These are phyloP conservation scores for Penicillium sp. DNA, from an alignment of 2,329 filamentous ascomycete species.

Conservation along the genomic window DNA sequence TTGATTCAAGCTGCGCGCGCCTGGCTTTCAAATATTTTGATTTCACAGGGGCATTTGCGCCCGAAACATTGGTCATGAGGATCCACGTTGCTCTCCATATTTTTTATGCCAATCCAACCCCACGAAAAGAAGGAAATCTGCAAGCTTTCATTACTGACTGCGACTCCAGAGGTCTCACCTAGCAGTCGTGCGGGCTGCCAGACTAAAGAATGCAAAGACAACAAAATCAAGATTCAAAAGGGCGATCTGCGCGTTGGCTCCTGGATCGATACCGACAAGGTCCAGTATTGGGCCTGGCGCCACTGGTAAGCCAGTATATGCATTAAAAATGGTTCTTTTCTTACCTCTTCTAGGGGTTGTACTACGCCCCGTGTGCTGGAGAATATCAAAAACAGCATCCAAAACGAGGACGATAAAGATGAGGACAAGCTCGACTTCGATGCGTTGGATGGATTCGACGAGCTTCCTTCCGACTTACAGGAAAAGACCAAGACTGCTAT, in stretches of 20 bases:
- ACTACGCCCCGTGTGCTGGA: conserved; percentile 75
- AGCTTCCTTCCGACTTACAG: conserved; percentile 69
- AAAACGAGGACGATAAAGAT: conserved; percentile 32
- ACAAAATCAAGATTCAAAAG: conserved; percentile 72
- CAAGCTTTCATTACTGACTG: conserved; percentile 13
- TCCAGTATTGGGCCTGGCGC: conserved; percentile 74
- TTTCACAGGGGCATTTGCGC: neutral
- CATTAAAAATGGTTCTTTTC: neutral
- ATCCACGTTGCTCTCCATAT: too few relatives aligned
- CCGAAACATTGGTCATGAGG: neutral
- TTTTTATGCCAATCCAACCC: too few relatives aligned
- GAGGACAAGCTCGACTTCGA: conserved; percentile 48
- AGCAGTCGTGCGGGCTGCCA: conserved; percentile 76
- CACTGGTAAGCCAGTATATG: conserved; percentile 74
- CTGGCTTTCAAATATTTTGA: neutral
- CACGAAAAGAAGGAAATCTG: neutral
- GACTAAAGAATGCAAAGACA: conserved; percentile 73
- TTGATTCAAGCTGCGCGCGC: too few relatives aligned
- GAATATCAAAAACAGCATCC: conserved; percentile 61
- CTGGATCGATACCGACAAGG: conserved; percentile 66
- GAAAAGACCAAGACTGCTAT: conserved; percentile 75
- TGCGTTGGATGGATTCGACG: conserved; percentile 79
- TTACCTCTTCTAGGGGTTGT: conserved; percentile 71
- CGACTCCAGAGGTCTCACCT: conserved; percentile 66
- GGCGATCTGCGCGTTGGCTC: conserved; percentile 77